A percentile compares a stretch with the other conserved stretches of the same genome.
These are phyloP conservation scores for Obelidium mucronatum DNA, from an alignment of 192 early-diverging fungal species.

Conservation along the genomic window DNA sequence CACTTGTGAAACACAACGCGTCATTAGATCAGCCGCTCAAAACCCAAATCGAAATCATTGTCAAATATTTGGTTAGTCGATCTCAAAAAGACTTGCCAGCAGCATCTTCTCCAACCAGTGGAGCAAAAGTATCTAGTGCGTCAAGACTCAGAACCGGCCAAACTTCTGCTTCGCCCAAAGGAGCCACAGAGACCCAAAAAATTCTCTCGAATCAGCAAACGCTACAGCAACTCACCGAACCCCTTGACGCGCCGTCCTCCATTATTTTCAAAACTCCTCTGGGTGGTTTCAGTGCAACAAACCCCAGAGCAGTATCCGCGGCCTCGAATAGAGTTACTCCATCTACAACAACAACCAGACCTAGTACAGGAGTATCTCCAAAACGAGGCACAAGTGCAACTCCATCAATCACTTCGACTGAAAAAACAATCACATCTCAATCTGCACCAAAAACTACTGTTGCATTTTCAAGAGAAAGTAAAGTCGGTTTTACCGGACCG, in stretches of 20 bases:
- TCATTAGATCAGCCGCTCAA: slow-evolving; percentile 35
- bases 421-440: no score
- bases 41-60: slow-evolving; percentile 37
- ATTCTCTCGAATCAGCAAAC: background rate
- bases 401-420: no score
- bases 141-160: background rate
- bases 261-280: slow-evolving; percentile 29
- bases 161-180: background rate
- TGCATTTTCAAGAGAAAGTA: background rate
- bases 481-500: background rate
- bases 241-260: background rate
- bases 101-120: background rate
- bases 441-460: background rate
- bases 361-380: background rate
- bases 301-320: slow-evolving; percentile 17
- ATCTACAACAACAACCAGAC: background rate
- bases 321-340: background rate
- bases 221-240: background rate
- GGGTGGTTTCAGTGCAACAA: slow-evolving; percentile 24
- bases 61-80: slow-evolving; percentile 5
- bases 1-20: background rate
- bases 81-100: slow-evolving; percentile 7
- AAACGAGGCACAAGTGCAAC: background rate
- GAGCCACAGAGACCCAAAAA: background rate
- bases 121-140: no score